These are phyloP conservation scores for Helicosporidium sp. DNA, from an alignment of 139 green algal genomes.

Conservation along the genomic window DNA sequence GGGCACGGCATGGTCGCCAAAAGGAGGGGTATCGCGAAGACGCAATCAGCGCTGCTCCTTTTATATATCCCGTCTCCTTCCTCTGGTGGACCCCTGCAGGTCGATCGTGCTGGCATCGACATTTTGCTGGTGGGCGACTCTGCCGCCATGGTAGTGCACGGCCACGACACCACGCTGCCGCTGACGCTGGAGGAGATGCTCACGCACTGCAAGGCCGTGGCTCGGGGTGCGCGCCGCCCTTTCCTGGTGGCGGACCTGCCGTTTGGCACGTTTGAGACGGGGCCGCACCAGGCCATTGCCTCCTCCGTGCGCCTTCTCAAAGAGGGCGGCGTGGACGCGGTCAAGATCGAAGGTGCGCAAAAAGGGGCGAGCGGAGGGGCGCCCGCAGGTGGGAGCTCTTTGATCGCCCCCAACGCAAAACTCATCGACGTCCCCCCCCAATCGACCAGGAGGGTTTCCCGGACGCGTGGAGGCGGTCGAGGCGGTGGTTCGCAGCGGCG, in stretches of 20 bases:
- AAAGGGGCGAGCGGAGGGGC: too few species aligned
- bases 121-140: conserved; percentile 88
- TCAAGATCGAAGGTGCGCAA: conserved; percentile 90
- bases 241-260: conserved; percentile 66
- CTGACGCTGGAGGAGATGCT: conserved; percentile 94
- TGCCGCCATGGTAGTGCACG: conserved; percentile 93
- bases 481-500: conserved; percentile 69
- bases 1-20: background rate
- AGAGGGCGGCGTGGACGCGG: conserved; percentile 85
- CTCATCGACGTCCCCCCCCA: too few species aligned
- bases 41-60: too few species aligned
- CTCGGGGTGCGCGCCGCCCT: conserved; percentile 42
- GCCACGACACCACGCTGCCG: conserved; percentile 95
- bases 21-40: background rate
- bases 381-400: too few species aligned
- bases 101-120: conserved; percentile 76
- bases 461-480: conserved; percentile 41
- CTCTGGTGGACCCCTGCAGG: conserved; percentile 25
- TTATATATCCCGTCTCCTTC: too few species aligned
- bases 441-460: conserved; percentile 36
- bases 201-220: conserved; percentile 70
- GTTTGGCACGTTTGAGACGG: conserved; percentile 75
- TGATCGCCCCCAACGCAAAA: too few species aligned
- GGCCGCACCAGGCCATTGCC: conserved; percentile 38
- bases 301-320: conserved; percentile 78